These are phyloP conservation scores for Trifolium fragiferum DNA, from an alignment of 306 rosid species.

Conservation along the genomic window DNA sequence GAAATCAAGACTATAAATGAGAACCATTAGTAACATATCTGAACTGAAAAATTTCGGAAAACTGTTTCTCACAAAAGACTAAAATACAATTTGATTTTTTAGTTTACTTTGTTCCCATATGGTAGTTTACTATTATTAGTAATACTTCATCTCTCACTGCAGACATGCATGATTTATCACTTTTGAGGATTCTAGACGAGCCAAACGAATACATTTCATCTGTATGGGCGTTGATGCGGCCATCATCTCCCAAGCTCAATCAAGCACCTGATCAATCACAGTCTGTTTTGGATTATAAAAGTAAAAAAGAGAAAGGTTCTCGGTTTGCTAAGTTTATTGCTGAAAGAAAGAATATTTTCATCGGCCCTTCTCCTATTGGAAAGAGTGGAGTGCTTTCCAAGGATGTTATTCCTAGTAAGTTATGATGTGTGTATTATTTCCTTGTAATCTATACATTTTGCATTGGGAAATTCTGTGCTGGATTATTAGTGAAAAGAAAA, in stretches of 20 bases:
- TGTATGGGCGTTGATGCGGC: conserved; percentile 87
- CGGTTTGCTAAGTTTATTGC: conserved; percentile 81
- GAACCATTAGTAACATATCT: background rate
- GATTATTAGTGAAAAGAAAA: conserved; percentile 20
- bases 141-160: conserved; percentile 39
- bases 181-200: conserved; percentile 67
- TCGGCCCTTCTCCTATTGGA: conserved; percentile 47
- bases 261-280: conserved; percentile 53
- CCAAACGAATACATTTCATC: conserved; percentile 69
- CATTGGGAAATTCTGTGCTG: conserved; percentile 12
- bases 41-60: conserved; percentile 16
- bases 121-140: conserved; percentile 33
- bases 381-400: conserved; percentile 50
- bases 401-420: conserved; percentile 63
- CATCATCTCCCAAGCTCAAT: conserved; percentile 62
- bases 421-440: conserved; percentile 53
- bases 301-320: conserved; percentile 69
- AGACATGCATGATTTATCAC: conserved; percentile 73
- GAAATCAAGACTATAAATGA: conserved; percentile 2
- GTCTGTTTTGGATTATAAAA: conserved; percentile 46
- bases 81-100: background rate
- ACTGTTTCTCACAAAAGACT: background rate
- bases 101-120: conserved; percentile 1
- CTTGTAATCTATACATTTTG: conserved; percentile 14
- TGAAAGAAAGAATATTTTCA: conserved; percentile 64